A percentile compares a stretch with the other conserved stretches of the same genome.
phyloP scores from a whole-genome alignment of 805 yeast species.

The Ogataea pini region DNA sequence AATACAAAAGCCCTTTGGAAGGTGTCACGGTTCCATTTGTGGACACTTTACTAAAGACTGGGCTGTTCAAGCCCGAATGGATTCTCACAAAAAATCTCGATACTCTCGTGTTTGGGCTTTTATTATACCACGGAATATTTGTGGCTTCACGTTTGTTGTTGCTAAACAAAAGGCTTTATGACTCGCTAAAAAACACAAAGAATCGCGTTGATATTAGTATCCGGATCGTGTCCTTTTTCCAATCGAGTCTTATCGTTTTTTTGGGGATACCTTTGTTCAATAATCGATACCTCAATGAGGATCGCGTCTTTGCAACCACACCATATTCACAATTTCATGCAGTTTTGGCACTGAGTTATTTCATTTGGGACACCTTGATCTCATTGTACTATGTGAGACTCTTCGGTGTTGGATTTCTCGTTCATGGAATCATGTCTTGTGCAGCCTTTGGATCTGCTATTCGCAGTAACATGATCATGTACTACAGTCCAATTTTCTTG shows the following conservation, averaged over 20 bases:
- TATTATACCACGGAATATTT: constrained; percentile 21
- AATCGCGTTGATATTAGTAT: constrained; percentile 33
- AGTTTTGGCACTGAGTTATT: constrained; percentile 36
- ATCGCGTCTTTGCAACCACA: constrained; percentile 35
- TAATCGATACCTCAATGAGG: constrained; percentile 29
- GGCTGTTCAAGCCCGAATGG: constrained; percentile 10
- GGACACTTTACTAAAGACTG: constrained; percentile 8
- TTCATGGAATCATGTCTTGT: constrained; percentile 39
- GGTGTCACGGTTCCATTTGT: constrained; percentile 22
- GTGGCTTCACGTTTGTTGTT: constrained; percentile 19
- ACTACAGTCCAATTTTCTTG: constrained; percentile 38
- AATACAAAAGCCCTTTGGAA: constrained; percentile 29
- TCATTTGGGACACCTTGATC: constrained; percentile 38
- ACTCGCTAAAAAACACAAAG: constrained; percentile 19
- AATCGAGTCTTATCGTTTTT: constrained; percentile 33
- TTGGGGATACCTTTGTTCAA: constrained; percentile 33
- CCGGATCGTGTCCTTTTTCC: constrained; percentile 37
- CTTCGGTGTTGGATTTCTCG: constrained; percentile 38
- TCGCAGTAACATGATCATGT: constrained; percentile 31
- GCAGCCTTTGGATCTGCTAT: constrained; percentile 32
- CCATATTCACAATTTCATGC: constrained; percentile 36
- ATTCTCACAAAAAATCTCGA: constrained; percentile 22
- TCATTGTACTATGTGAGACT: constrained; percentile 30
- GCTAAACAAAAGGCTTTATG: constrained; percentile 14
- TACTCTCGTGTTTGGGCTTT: constrained; percentile 23